phyloP scores from a whole-genome alignment of 257 asterid genomes.

The Coffea canephora region DNA sequence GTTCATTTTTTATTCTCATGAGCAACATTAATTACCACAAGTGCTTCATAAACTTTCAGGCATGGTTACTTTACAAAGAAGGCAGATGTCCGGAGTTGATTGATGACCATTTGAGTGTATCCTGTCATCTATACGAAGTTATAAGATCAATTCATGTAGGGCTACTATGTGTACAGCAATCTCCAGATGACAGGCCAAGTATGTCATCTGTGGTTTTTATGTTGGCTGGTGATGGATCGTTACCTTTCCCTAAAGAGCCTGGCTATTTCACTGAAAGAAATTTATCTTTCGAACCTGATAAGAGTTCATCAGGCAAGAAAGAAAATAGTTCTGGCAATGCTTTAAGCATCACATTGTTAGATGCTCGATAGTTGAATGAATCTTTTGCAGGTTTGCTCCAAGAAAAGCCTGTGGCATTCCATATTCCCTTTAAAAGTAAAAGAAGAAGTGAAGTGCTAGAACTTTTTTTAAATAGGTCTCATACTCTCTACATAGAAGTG shows the following conservation, averaged over 20 bases:
- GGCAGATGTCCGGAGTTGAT: slow-evolving; percentile 26
- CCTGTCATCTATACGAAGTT: slow-evolving; percentile 14
- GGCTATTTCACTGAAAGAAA: slow-evolving; percentile 33
- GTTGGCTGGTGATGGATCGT: slow-evolving; percentile 26
- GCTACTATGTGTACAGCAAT: slow-evolving; percentile 29
- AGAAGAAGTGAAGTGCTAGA: too few species aligned
- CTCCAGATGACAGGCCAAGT: slow-evolving; percentile 32
- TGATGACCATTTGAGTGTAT: neutral
- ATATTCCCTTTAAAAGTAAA: too few species aligned
- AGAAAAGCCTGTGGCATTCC: too few species aligned
- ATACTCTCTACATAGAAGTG: too few species aligned
- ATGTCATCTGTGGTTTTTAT: slow-evolving; percentile 28
- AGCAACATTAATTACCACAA: neutral
- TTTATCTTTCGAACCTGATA: slow-evolving; percentile 6
- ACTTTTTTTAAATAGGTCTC: too few species aligned
- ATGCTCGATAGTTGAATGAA: slow-evolving; percentile 14
- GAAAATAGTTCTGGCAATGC: slow-evolving; percentile 18
- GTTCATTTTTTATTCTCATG: neutral
- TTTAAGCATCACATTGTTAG: slow-evolving; percentile 24
- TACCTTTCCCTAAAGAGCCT: slow-evolving; percentile 26
- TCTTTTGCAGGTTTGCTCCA: too few species aligned
- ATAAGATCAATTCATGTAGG: slow-evolving; percentile 32
- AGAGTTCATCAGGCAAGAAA: slow-evolving; percentile 20
- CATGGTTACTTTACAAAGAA: slow-evolving; percentile 28
- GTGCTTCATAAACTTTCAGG: slow-evolving; percentile 17